These are phyloP conservation scores for Cercospora sp. DNA, from an alignment of 2,329 filamentous ascomycete genomes.

Conservation along the genomic window DNA sequence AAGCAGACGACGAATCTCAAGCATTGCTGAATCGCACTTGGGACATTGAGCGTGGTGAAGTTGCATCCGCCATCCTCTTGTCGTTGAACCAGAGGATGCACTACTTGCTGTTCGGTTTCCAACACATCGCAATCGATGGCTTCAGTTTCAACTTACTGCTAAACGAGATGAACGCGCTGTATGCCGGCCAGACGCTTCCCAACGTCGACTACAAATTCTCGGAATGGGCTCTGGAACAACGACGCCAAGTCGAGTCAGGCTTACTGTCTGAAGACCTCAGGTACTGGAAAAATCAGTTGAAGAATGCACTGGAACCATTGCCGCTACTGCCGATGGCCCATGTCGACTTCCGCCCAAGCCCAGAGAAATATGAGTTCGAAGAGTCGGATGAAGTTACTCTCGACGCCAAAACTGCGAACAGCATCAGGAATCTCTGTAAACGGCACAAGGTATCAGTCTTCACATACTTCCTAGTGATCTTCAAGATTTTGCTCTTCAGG, in stretches of 20 bases:
- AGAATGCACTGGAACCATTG: slow-evolving; percentile 14
- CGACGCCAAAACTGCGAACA: not conserved
- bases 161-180: slow-evolving; percentile 24
- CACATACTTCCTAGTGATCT: not conserved
- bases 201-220: not conserved
- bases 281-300: slow-evolving; percentile 4
- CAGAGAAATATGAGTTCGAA: not conserved
- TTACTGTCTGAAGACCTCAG: not conserved
- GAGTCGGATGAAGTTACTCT: not conserved
- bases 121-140: slow-evolving; percentile 40
- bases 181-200: slow-evolving; percentile 8
- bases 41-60: not conserved
- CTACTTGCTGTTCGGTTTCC: slow-evolving; percentile 30
- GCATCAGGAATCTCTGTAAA: not conserved
- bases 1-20: not conserved
- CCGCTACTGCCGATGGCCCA: slow-evolving; percentile 32
- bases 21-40: not conserved
- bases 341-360: slow-evolving; percentile 18
- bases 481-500: not conserved
- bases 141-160: slow-evolving; percentile 32
- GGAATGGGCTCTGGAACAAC: not conserved
- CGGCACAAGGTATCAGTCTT: not conserved
- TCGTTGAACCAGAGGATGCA: not conserved
- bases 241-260: not conserved
- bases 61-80: not conserved